Evolutionary conservation across 2,329 filamentous ascomycete genomes (phyloP), one percentile per base, ranked within the genome.

Genomic region (Monosporascus ibericus): DNA sequence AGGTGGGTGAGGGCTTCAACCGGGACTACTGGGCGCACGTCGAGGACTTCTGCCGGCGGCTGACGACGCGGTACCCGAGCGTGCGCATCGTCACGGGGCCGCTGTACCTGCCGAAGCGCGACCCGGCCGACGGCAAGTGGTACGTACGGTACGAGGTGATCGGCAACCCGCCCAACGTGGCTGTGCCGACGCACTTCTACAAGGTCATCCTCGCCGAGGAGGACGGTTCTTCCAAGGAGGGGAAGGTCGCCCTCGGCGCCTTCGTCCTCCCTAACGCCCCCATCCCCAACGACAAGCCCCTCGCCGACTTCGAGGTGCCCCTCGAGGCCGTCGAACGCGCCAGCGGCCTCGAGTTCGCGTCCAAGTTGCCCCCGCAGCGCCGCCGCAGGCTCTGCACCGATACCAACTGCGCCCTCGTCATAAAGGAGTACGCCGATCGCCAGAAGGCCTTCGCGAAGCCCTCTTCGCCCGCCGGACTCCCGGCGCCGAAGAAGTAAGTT

Each of bases 21-120:
- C 82, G 94, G 49, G 94, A 99, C 75, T 99, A 99, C 81, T 99
- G 94, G 94, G 88, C 94, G 38, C 94, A 99, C 70, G 92, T 99
- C 60, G 94, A 99, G 74, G 92, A 96, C 67, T 99, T 97, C 67
- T 96, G 92, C 73, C 83, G 94, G 9, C 78, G 90, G 18, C 77
- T 99, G 59, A 92, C 92, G 1, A 73, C 77, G 47, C 80, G 76
- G 50, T 99, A 96, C 67, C 92, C 92, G 1, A 88, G 82, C 42
- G 92, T 99, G 25, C 81, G 94, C 56, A 86, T 97, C 60, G 90
- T 96, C 52, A 99, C 94, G 1, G 94, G 94, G 0, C 94, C 94
- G 3, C 73, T 99, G 44, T 99, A 99, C 72, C 81, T 99, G 22
- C 94, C 94, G 9, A 88, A 88, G 70, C 82, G 85, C 55, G 90